Conservation (phyloP, 768 basidiomycete genomes). For the Punctularia strigosozonata region DNA sequence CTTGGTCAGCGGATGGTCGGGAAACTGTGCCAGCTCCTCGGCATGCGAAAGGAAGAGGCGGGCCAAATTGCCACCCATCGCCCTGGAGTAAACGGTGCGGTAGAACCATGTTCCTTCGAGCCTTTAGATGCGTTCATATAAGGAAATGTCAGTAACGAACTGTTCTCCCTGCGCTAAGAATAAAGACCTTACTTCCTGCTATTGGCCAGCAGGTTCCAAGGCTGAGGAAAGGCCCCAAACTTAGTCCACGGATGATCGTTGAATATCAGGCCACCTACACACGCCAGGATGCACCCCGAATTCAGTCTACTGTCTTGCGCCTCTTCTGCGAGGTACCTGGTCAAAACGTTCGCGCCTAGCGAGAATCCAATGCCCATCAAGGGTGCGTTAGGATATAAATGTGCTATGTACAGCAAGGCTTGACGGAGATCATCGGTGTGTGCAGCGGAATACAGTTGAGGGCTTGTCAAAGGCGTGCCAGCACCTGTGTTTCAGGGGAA, state of each 20-base stretch:
- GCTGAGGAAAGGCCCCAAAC: constrained; percentile 23
- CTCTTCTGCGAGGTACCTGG: constrained; percentile 83
- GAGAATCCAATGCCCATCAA: constrained; percentile 88
- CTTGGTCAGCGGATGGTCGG: constrained; percentile 32
- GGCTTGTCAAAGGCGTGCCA: constrained; percentile 70
- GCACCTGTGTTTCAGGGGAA: constrained; percentile 42
- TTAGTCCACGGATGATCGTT: constrained; percentile 6
- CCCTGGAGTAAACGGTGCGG: constrained; percentile 60
- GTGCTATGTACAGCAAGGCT: constrained; percentile 65
- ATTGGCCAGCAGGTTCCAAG: constrained; percentile 36
- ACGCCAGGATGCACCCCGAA: constrained; percentile 60
- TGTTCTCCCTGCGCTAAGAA: too few species aligned
- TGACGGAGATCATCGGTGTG: constrained; percentile 84
- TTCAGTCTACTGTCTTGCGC: constrained; percentile 47
- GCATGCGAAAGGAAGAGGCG: constrained; percentile 43
- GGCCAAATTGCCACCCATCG: constrained; percentile 66
- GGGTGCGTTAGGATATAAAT: constrained; percentile 66
- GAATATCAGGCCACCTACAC: constrained; percentile 37
- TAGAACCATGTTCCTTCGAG: constrained; percentile 43
- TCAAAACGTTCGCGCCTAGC: constrained; percentile 84
- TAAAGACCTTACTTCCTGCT: constrained; percentile 17
- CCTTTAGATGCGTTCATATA: constrained; percentile 22
- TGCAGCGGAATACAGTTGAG: constrained; percentile 79
- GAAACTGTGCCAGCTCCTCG: constrained; percentile 32
- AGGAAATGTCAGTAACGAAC: constrained; percentile 4